A percentile compares a stretch with the other conserved stretches of the same genome.
Evolutionary conservation across 163 green algal species (phyloP).

Genomic region (Botryococcus braunii): DNA sequence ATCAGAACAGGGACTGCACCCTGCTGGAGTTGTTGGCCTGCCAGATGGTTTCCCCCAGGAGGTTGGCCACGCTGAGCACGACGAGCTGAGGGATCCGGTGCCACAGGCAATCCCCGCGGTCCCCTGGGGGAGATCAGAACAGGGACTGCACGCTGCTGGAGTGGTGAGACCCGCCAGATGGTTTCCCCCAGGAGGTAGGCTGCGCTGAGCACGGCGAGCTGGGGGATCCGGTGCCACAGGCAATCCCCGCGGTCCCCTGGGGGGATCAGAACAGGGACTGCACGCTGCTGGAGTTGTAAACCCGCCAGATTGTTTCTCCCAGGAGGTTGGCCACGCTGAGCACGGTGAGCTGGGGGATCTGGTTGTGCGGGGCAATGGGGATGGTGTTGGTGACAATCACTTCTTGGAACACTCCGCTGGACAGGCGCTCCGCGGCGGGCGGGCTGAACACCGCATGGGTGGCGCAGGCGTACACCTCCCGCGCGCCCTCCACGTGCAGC

Average conservation of each 20-base stretch:
- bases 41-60: slow-evolving; percentile 98
- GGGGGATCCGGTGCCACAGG: slow-evolving; percentile 79
- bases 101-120: too few relatives aligned
- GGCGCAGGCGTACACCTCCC: slow-evolving; percentile 91
- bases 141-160: slow-evolving; percentile 69
- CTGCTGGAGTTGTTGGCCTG: slow-evolving; percentile 87
- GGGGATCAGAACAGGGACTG: slow-evolving; percentile 47
- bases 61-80: slow-evolving; percentile 90
- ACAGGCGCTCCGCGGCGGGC: slow-evolving; percentile 87
- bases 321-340: slow-evolving; percentile 93
- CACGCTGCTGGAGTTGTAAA: slow-evolving; percentile 88
- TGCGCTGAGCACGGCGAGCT: slow-evolving; percentile 93
- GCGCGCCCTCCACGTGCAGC: slow-evolving; percentile 76
- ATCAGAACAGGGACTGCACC: slow-evolving; percentile 55
- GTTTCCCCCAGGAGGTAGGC: slow-evolving; percentile 96
- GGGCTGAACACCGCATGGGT: slow-evolving; percentile 96
- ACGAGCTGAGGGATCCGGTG: slow-evolving; percentile 90
- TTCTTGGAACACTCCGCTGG: slow-evolving; percentile 75
- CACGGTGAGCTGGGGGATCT: slow-evolving; percentile 94
- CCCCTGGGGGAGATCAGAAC: too few relatives aligned
- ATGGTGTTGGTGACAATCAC: slow-evolving; percentile 99
- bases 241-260: too few relatives aligned
- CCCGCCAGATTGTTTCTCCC: slow-evolving; percentile 95
- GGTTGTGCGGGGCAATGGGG: slow-evolving; percentile 42
- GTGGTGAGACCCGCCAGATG: slow-evolving; percentile 97